phyloP scores from a whole-genome alignment of 2,329 filamentous ascomycete genomes.

The Alternaria dauci region DNA sequence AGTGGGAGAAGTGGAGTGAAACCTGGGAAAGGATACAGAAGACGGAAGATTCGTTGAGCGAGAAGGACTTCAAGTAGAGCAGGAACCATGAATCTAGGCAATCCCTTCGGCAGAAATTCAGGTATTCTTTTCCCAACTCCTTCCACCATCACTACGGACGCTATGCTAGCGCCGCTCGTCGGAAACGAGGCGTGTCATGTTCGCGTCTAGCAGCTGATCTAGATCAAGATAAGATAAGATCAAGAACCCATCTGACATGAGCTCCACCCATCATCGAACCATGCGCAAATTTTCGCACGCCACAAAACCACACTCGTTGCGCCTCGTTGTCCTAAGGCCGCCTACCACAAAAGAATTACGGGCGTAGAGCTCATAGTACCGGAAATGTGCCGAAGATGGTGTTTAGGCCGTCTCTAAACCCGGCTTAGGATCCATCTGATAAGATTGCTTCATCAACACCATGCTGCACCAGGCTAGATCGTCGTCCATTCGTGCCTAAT shows the following conservation, averaged over 20 bases:
- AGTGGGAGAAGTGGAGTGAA: constrained; percentile 60
- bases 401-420: background rate
- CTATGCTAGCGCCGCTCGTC: background rate
- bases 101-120: background rate
- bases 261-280: constrained; percentile 2
- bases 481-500: background rate
- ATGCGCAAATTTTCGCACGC: constrained; percentile 14
- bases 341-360: background rate
- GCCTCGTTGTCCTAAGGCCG: background rate
- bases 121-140: background rate
- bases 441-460: constrained; percentile 19
- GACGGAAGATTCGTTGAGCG: constrained; percentile 41
- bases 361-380: background rate
- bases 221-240: constrained; percentile 31
- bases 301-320: background rate
- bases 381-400: background rate
- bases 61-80: constrained; percentile 33
- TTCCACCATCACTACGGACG: background rate
- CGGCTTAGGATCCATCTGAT: constrained; percentile 20
- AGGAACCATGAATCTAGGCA: background rate
- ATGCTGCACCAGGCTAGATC: background rate
- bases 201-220: constrained; percentile 9
- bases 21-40: constrained; percentile 44
- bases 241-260: background rate
- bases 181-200: background rate